These are phyloP conservation scores for Amoeboradix gromovi DNA, from an alignment of 371 early-diverging fungal genomes.

Conservation along the genomic window DNA sequence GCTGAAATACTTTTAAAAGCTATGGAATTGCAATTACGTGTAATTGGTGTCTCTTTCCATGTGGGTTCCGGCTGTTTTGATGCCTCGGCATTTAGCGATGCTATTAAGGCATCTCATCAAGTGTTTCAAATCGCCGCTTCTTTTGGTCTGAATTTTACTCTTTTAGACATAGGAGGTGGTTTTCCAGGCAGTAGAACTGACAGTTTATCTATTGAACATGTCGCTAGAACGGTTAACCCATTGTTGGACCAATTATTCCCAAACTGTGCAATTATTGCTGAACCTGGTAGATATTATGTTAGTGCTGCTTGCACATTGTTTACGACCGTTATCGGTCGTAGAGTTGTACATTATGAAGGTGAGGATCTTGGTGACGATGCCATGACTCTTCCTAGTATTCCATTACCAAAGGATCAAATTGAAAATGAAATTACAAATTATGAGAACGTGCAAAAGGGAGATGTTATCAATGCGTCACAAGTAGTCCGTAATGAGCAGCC, in stretches of 20 bases:
- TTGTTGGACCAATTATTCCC: slow-evolving; percentile 50
- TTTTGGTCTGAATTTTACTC: slow-evolving; percentile 37
- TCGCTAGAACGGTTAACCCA: slow-evolving; percentile 46
- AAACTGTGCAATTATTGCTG: slow-evolving; percentile 62
- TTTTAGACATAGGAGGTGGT: slow-evolving; percentile 88
- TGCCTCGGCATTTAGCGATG: slow-evolving; percentile 62
- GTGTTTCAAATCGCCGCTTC: slow-evolving; percentile 54
- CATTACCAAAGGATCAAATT: not conserved
- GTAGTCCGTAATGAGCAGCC: slow-evolving; percentile 18
- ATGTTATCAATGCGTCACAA: not conserved
- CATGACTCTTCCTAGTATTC: not conserved
- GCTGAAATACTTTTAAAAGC: slow-evolving; percentile 36
- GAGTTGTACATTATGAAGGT: slow-evolving; percentile 9
- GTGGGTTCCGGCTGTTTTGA: slow-evolving; percentile 82
- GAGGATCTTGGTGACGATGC: not conserved
- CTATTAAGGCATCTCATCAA: slow-evolving; percentile 43
- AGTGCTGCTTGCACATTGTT: slow-evolving; percentile 71
- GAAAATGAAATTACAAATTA: not conserved
- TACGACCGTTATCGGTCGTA: slow-evolving; percentile 60
- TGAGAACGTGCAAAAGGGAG: not conserved
- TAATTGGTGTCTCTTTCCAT: slow-evolving; percentile 62
- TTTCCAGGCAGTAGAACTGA: slow-evolving; percentile 53
- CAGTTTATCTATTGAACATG: slow-evolving; percentile 46
- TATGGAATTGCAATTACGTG: slow-evolving; percentile 40
- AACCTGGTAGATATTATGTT: slow-evolving; percentile 88